Evolutionary conservation across 768 basidiomycete species (phyloP).

Genomic region (Russula vinacea): DNA sequence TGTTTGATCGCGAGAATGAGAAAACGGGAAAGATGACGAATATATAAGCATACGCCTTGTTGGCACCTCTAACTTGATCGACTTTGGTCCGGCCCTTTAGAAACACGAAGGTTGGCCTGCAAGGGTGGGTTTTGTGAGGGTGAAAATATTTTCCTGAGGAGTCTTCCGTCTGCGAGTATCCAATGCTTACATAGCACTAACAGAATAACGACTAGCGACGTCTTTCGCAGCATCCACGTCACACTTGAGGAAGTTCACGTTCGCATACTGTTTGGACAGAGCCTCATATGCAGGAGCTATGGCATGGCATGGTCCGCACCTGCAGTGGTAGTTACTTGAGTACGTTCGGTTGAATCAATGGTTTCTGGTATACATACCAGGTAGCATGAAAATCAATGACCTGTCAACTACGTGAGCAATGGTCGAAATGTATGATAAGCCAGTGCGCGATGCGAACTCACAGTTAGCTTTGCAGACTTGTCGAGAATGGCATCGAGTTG

Average conservation of each 20-base stretch:
- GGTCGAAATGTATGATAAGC: conserved; percentile 4
- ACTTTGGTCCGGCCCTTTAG: conserved; percentile 63
- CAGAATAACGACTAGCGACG: conserved; percentile 57
- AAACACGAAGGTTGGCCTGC: conserved; percentile 83
- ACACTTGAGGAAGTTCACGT: conserved; percentile 81
- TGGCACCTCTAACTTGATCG: conserved; percentile 69
- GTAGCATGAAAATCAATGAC: conserved; percentile 86
- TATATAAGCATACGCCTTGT: conserved; percentile 49
- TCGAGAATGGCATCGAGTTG: conserved; percentile 60
- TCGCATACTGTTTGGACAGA: conserved; percentile 61
- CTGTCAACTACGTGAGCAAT: conserved; percentile 37
- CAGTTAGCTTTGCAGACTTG: conserved; percentile 62
- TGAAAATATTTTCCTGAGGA: not conserved
- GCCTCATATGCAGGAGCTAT: conserved; percentile 76
- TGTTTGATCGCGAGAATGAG: conserved; percentile 34
- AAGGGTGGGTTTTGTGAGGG: too few relatives aligned
- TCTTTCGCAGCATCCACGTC: conserved; percentile 72
- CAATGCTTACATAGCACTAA: conserved; percentile 66
- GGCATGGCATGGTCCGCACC: conserved; percentile 84
- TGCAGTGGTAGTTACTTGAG: conserved; percentile 34
- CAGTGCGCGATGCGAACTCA: conserved; percentile 35
- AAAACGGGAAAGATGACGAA: not conserved
- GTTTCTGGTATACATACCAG: conserved; percentile 48
- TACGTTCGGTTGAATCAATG: conserved; percentile 11
- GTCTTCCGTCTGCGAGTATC: not conserved